These are phyloP conservation scores for Epichloe uncinata DNA, from an alignment of 2,329 filamentous ascomycete species.

Conservation along the genomic window DNA sequence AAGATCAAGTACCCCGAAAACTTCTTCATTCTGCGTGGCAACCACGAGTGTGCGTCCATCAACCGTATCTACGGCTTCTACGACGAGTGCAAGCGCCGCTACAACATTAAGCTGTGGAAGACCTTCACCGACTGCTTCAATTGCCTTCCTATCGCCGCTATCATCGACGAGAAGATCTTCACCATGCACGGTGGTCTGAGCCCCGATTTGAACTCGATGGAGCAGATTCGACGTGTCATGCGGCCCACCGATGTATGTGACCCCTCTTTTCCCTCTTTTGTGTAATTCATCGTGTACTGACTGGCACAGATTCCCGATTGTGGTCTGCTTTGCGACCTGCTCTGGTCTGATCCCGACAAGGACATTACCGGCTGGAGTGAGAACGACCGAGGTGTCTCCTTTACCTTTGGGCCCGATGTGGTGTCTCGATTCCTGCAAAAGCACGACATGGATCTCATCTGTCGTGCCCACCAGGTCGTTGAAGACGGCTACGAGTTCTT, in stretches of 20 bases:
- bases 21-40: constrained; percentile 96
- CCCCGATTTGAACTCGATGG: constrained; percentile 97
- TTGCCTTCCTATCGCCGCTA: constrained; percentile 92
- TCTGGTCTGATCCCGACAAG: constrained; percentile 99
- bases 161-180: constrained; percentile 99
- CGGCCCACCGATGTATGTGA: constrained; percentile 91
- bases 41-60: constrained; percentile 98
- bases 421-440: constrained; percentile 96
- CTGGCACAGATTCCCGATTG: constrained; percentile 78
- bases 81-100: constrained; percentile 97
- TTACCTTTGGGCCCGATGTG: constrained; percentile 95
- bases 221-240: constrained; percentile 98
- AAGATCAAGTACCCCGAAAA: constrained; percentile 99
- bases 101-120: constrained; percentile 99
- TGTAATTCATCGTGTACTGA: constrained; percentile 11
- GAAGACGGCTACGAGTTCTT: constrained; percentile 99
- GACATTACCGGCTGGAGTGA: constrained; percentile 99
- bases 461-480: constrained; percentile 94
- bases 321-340: constrained; percentile 87
- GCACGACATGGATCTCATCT: constrained; percentile 99
- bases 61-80: constrained; percentile 99
- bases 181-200: constrained; percentile 98
- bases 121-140: constrained; percentile 99
- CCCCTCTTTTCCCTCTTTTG: constrained; percentile 5
- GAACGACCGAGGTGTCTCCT: constrained; percentile 96